These are phyloP conservation scores for Pezizomycotina sp. DNA, from an alignment of 2,329 filamentous ascomycete genomes.

Conservation along the genomic window DNA sequence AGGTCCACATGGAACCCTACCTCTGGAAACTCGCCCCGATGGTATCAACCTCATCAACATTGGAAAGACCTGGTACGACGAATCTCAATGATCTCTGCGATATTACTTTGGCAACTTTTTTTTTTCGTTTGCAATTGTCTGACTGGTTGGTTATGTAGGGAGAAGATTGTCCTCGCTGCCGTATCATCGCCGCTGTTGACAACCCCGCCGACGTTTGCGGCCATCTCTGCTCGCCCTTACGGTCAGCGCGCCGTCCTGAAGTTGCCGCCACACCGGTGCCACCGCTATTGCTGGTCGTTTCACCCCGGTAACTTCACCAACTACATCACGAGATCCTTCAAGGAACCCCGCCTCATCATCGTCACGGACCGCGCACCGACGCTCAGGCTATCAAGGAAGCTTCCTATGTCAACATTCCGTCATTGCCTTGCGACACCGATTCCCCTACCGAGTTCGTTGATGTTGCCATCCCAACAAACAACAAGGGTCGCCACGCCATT, in stretches of 20 bases:
- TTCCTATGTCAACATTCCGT: constrained; percentile 99
- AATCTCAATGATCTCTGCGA: constrained; percentile 12
- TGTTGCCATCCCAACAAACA: constrained; percentile 98
- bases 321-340: constrained; percentile 99
- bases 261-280: constrained; percentile 94
- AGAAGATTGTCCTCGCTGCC: constrained; percentile 98
- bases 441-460: constrained; percentile 99
- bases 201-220: constrained; percentile 98
- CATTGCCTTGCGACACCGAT: constrained; percentile 98
- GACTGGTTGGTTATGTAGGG: constrained; percentile 47
- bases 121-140: constrained; percentile 14
- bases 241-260: constrained; percentile 99
- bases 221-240: constrained; percentile 98
- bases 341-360: constrained; percentile 98
- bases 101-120: not conserved
- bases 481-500: constrained; percentile 99
- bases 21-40: constrained; percentile 98
- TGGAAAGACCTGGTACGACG: constrained; percentile 92
- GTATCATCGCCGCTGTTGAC: constrained; percentile 97
- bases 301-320: constrained; percentile 99
- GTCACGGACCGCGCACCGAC: constrained; percentile 98
- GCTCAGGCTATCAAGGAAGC: constrained; percentile 99
- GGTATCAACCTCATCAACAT: constrained; percentile 99
- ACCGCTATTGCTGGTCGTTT: constrained; percentile 98
- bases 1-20: constrained; percentile 95